Conservation (phyloP, 495 filamentous ascomycete genomes). For the Symbiotaphrina buchneri region DNA sequence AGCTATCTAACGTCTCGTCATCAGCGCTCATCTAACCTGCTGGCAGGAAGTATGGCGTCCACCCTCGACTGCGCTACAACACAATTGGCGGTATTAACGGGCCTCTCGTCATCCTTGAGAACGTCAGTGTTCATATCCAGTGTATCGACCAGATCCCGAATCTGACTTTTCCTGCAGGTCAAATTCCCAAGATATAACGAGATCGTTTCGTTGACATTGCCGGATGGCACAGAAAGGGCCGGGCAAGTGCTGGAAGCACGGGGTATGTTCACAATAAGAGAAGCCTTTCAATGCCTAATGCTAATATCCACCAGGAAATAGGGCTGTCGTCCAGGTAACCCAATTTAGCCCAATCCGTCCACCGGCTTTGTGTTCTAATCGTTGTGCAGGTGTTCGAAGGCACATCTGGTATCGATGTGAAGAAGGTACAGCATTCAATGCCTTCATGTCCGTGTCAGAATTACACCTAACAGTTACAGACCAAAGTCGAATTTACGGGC, state of each 20-base stretch:
- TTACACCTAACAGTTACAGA: constrained; percentile 3
- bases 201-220: constrained; percentile 87
- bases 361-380: constrained; percentile 1
- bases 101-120: constrained; percentile 88
- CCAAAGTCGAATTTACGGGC: constrained; percentile 85
- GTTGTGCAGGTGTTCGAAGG: constrained; percentile 84
- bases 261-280: constrained; percentile 34
- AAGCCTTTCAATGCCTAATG: constrained; percentile 1
- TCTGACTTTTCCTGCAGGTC: too few relatives aligned
- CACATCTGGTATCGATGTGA: constrained; percentile 91
- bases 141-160: not conserved
- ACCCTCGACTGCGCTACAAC: constrained; percentile 86
- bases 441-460: not conserved
- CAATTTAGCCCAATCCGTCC: not conserved
- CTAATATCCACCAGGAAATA: constrained; percentile 49
- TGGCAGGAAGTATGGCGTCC: constrained; percentile 32
- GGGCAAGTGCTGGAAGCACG: constrained; percentile 94
- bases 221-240: constrained; percentile 81
- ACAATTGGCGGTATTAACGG: constrained; percentile 97
- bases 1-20: not conserved
- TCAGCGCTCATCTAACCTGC: not conserved
- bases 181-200: constrained; percentile 97
- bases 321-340: constrained; percentile 73
- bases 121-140: constrained; percentile 29
- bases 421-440: constrained; percentile 41